These are phyloP conservation scores for Aspergillus carlsbadensis DNA, from an alignment of 495 filamentous ascomycete species.

Conservation along the genomic window DNA sequence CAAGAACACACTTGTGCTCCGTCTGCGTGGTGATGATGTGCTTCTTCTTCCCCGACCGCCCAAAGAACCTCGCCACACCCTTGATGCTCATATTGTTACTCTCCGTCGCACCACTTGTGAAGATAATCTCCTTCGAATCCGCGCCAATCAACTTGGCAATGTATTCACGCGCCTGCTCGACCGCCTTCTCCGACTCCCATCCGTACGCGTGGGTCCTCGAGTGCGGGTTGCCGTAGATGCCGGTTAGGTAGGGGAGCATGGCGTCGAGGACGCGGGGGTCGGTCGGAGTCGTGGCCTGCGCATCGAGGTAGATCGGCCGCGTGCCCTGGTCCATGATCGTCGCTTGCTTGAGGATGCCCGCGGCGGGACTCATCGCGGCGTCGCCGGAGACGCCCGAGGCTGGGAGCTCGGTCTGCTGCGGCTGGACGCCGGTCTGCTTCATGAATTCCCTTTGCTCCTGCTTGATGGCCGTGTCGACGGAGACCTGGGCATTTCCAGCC, in stretches of 20 bases:
- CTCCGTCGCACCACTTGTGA: slow-evolving; percentile 96
- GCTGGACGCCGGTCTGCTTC: slow-evolving; percentile 63
- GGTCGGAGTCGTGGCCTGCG: slow-evolving; percentile 97
- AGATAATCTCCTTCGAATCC: slow-evolving; percentile 96
- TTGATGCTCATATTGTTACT: slow-evolving; percentile 99
- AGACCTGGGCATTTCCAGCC: slow-evolving; percentile 76
- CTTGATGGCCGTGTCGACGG: slow-evolving; percentile 76
- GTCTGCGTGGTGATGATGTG: slow-evolving; percentile 97
- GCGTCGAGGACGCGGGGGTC: slow-evolving; percentile 94
- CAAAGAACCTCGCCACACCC: slow-evolving; percentile 94
- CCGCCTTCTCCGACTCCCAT: slow-evolving; percentile 95
- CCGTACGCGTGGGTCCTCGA: slow-evolving; percentile 97
- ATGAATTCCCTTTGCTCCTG: slow-evolving; percentile 80
- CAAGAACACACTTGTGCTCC: slow-evolving; percentile 97
- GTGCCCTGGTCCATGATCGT: slow-evolving; percentile 92
- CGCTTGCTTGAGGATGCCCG: slow-evolving; percentile 87
- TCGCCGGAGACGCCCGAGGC: slow-evolving; percentile 60
- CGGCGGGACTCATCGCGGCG: slow-evolving; percentile 74
- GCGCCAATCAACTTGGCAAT: slow-evolving; percentile 88
- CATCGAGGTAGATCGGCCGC: slow-evolving; percentile 94
- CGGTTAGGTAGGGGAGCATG: slow-evolving; percentile 93
- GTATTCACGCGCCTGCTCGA: slow-evolving; percentile 80
- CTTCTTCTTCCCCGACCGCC: slow-evolving; percentile 90
- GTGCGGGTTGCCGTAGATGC: slow-evolving; percentile 95
- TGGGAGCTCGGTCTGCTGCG: slow-evolving; percentile 53